Evolutionary conservation across 495 filamentous ascomycete genomes (phyloP), one percentile per base, ranked within the genome.

Genomic region (Penicillium paxilli): DNA sequence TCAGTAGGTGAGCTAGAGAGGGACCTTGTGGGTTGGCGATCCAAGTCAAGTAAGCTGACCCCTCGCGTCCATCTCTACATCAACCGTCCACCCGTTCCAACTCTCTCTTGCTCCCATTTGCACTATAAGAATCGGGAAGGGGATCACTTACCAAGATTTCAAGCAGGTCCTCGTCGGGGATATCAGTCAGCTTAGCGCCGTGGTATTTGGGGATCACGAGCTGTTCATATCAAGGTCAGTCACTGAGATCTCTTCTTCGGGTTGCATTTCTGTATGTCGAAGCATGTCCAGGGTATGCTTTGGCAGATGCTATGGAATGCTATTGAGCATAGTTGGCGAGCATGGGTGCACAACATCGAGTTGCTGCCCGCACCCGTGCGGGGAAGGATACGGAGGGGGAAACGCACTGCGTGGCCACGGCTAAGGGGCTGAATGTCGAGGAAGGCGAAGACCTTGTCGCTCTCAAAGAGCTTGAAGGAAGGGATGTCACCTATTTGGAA

Each of bases 201-300:
- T 99, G 94, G 76, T 81, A 81, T 78, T 98, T 99, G 52, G 94
- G 94, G 66, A 99, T 96, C 37, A 99, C 86, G 67, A 98, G 90
- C 92, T 96, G 44, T 64, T 44, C 41, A 49, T 5, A 24, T 38
- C 14, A 7, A 5, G 44, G 52, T 55, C 47, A 60, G 57, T 24
- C 40, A 47, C 42, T 38, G 48, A 49, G 24, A 25, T 35, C 10
- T 3, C 11, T 16, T 28, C 21, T n/a, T n/a, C n/a, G n/a, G n/a
- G n/a, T n/a, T n/a, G n/a, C n/a, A n/a, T n/a, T n/a, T n/a, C n/a
- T n/a, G n/a, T n/a, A n/a, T n/a, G n/a, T n/a, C n/a, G n/a, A n/a
- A n/a, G n/a, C 19, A 25, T 11, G n/a, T 32, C 25, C 2, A 32
- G 2, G 26, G 11, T 28, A 5, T 28, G 26, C 3, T 11, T 1